Evolutionary conservation across 371 early-diverging fungal genomes (phyloP), one percentile per base, ranked within the genome.

Genomic region (Mortierella sp.): DNA sequence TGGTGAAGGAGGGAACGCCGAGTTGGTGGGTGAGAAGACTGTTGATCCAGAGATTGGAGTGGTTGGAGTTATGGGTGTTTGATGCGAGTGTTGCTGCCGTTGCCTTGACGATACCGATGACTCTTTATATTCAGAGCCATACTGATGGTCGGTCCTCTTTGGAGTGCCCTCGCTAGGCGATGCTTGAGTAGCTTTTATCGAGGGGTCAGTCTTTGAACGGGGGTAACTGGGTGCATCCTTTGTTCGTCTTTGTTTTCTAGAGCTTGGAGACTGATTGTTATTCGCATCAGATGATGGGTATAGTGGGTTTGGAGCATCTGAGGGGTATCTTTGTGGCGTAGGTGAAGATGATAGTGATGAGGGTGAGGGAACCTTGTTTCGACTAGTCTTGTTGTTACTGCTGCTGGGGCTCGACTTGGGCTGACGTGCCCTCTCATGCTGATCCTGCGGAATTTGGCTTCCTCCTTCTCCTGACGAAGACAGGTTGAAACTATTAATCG

Each of bases 91-190:
- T 50, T 21, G 59, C 4, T 43, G 59, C 15, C 57, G 63, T 0
- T 62, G 28, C 19, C 62, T 40, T 33, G 47, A 47, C 24, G 36
- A 48, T 13, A 19, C 7, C 22, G 48, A 22, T 41, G 47, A 50
- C 10, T 67, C 70, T 24, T 61, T 61, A 36, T 65, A 58, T 40
- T 70, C 66, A 24, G 70, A 65, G 33, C 70, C 70, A 1, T 55
- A 22, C 4, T 48, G 57, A 53, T 13, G 69, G 33, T 58, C 53
- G 8, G 10, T 48, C 19, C 40, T 32, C 36, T 24, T 65, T 19
- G 57, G 13, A 2, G 32, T 28, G 19, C 52, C 41, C 5, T 28
- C 59, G 15, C 19, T 57, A 0, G 48, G 41, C 1, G 43, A 45
- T 6, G 47, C 24, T 15, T 38, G 47, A 22, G 36, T 28, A 19